These are phyloP conservation scores for Salix brachista DNA, from an alignment of 345 rosid species.

Conservation along the genomic window DNA sequence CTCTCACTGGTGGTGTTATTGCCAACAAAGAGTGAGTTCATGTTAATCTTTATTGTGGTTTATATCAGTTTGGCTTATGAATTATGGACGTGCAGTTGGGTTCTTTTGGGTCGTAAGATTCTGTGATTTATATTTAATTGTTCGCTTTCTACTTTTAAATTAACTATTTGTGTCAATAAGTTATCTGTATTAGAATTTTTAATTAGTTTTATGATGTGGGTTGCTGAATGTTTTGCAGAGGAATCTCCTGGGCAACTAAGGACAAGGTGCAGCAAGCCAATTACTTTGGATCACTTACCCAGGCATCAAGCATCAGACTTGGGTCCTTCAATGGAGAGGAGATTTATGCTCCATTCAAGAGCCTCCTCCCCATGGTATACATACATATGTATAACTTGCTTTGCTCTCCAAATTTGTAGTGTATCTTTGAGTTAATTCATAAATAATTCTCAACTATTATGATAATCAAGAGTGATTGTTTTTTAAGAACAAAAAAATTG, in stretches of 20 bases:
- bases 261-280: constrained; percentile 96
- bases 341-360: constrained; percentile 95
- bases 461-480: not conserved
- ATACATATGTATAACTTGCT: not conserved
- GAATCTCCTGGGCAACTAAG: constrained; percentile 98
- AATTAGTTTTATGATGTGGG: constrained; percentile 5
- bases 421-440: not conserved
- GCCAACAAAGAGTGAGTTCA: constrained; percentile 84
- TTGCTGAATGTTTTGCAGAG: constrained; percentile 37
- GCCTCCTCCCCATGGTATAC: constrained; percentile 88
- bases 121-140: not conserved
- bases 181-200: constrained; percentile 4
- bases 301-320: constrained; percentile 83
- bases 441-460: not conserved
- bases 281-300: constrained; percentile 93
- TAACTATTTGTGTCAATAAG: not conserved
- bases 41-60: not conserved
- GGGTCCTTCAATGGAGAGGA: constrained; percentile 98
- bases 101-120: not conserved
- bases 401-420: not conserved
- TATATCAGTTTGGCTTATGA: not conserved
- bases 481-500: not conserved
- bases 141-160: not conserved
- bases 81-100: not conserved
- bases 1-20: constrained; percentile 85